Conservation (phyloP, 805 yeast genomes). For the Myxozyma monticola region DNA sequence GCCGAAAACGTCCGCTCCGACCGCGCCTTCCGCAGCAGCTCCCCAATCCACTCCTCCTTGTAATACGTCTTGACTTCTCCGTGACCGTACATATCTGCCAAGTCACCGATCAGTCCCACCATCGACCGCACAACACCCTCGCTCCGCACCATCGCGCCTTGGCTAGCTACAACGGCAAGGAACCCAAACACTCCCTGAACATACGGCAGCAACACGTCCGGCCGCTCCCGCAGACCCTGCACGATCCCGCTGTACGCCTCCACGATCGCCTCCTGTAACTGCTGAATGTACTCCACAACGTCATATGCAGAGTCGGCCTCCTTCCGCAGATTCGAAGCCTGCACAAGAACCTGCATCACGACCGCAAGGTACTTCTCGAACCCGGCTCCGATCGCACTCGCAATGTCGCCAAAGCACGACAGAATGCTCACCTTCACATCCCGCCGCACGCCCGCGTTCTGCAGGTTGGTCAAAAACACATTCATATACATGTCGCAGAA, state of each 20-base stretch:
- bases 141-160: conserved; percentile 57
- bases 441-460: conserved; percentile 54
- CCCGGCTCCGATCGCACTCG: conserved; percentile 76
- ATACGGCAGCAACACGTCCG: conserved; percentile 64
- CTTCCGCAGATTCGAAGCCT: conserved; percentile 39
- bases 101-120: conserved; percentile 89
- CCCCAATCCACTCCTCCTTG: conserved; percentile 74
- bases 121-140: conserved; percentile 80
- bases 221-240: conserved; percentile 75
- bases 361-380: conserved; percentile 76
- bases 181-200: conserved; percentile 71
- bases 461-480: conserved; percentile 71
- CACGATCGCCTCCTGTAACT: conserved; percentile 81
- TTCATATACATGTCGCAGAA: conserved; percentile 82
- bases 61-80: conserved; percentile 71
- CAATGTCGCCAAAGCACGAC: conserved; percentile 94
- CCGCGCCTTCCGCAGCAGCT: conserved; percentile 72
- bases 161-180: conserved; percentile 58
- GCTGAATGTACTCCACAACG: conserved; percentile 69
- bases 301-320: conserved; percentile 62
- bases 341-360: conserved; percentile 67
- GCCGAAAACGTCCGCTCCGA: conserved; percentile 59
- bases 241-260: conserved; percentile 96
- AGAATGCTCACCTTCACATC: conserved; percentile 85
- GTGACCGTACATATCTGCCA: conserved; percentile 79